Base-by-base conservation (phyloP, 2,329 filamentous ascomycete genomes). In the Epichloe scottii region DNA sequence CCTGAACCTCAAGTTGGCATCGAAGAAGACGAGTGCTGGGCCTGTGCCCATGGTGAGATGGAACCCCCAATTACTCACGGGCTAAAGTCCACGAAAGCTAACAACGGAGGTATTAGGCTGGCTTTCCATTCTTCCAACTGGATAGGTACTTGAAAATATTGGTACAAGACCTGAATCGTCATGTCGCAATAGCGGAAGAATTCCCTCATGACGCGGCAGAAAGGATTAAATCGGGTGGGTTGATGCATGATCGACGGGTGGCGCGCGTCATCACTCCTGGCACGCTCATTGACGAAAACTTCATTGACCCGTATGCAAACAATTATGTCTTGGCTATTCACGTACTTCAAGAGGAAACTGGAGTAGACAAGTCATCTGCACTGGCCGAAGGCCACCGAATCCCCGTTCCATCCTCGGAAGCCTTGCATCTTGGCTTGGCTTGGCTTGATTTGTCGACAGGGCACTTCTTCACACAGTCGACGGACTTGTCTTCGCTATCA, bases 391-490 rank as follows among this genome's bases (percentile, higher is more conserved):
- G 40, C 37, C 12, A 43, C 23, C 19, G 19, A 50, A 47, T 41
- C 37, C 50, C 58, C 38, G 47, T 50, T 30, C 48, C 46, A 30
- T 38, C 55, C n/a, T 37, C 19, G 6, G 7, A 53, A 44, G 51
- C 53, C 34, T 52, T 57, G 49, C 67, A 68, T 44, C 71, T 94
- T 51, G 93, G 93, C 3, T 71, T 98, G 47, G 87, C 93, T 40
- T 98, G 93, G 93, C 73, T 97, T 45, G 93, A 98, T 67, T 71
- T 97, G 26, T 96, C 93, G 8, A 98, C 93, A 3, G 93, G 93
- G 14, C 87, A 91, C 60, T 98, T 98, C 68, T 89, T 83, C 61
- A 95, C 89, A 0, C 89, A 97, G 62, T 73, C 73, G 17, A 84
- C 86, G 0, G 82, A 83, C 19, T 68, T 90, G 7, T 72, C 78